Base-by-base conservation (phyloP, 2,329 filamentous ascomycete species). In the Akanthomyces dipterigenus region DNA sequence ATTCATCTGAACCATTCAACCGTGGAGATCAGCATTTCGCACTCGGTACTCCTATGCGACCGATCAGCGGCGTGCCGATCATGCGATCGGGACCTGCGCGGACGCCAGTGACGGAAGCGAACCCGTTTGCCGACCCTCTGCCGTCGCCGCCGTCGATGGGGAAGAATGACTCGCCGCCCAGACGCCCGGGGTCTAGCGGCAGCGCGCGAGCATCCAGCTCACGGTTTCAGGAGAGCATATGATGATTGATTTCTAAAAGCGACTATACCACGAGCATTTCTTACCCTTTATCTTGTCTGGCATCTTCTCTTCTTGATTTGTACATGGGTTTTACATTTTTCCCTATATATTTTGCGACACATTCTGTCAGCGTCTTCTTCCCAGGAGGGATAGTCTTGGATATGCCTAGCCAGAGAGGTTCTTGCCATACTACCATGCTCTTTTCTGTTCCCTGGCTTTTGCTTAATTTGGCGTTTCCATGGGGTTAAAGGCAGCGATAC, bases 71-170 rank as follows among this genome's bases (percentile, higher is more conserved):
- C 11, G 74, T 86, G 4, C 80, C 82, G n/a, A 76, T 86, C 36
- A 80, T 86, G 69, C 79, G 85, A 64, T 80, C 83, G n/a, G 83
- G 87, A n/a, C 87, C 87, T 18, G 85, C 82, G 20, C 81, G 85
- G 59, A 86, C 83, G 3, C 83, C 87, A 1, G 75, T 88, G 18
- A 81, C 82, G 62, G 80, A 83, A 62, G 76, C 80, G 55, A 79
- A 77, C 26, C 81, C 82, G 0, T 82, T 82, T 60, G 67, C 73
- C 28, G 73, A 75, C 54, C 72, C 72, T 28, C 67, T 67, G 46
- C 67, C 67, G 38, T 67, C 70, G 4, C 68, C 71, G 14, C 66
- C 72, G 31, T 34, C 31, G 22, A 65, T 70, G 64, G 67, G 60
- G 62, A 65, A 62, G 64, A 67, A 57, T 62, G 68, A 65, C 24